Evolutionary conservation across 2,329 filamentous ascomycete species (phyloP).

Genomic region (Alternaria solani): DNA sequence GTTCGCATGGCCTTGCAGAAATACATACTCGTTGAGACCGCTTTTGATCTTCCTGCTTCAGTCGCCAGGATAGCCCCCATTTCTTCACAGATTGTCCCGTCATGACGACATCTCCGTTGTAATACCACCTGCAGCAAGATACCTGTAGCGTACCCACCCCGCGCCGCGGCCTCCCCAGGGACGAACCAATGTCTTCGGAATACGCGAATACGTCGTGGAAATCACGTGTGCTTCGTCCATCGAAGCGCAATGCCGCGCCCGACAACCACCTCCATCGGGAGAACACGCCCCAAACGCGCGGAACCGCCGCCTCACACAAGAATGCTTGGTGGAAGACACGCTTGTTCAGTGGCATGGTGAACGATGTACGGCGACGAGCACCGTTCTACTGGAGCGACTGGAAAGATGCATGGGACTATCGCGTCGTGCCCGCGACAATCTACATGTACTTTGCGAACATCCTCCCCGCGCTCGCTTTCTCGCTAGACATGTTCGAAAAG

Average conservation of each 20-base stretch:
- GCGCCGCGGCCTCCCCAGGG: constrained; percentile 29
- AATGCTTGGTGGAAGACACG: constrained; percentile 75
- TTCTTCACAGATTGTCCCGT: background rate
- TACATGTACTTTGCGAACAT: constrained; percentile 98
- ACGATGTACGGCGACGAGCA: constrained; percentile 75
- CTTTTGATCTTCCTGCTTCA: background rate
- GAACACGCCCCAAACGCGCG: constrained; percentile 24
- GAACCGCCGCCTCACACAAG: constrained; percentile 26
- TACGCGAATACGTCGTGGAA: constrained; percentile 30
- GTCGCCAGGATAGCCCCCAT: background rate
- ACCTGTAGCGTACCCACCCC: constrained; percentile 29
- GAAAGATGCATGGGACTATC: constrained; percentile 88
- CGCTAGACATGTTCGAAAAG: constrained; percentile 91
- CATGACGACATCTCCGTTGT: constrained; percentile 22
- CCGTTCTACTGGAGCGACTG: constrained; percentile 86
- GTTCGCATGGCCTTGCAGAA: background rate
- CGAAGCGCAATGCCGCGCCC: constrained; percentile 6
- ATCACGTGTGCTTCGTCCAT: constrained; percentile 17
- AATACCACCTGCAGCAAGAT: constrained; percentile 28
- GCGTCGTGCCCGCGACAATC: constrained; percentile 82
- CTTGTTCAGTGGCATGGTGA: constrained; percentile 79
- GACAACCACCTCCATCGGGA: constrained; percentile 24
- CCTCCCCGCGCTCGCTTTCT: constrained; percentile 85
- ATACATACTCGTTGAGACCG: background rate
- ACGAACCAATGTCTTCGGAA: constrained; percentile 20